Percentiles rank a stretch among this genome's conserved stretches.
These are phyloP conservation scores for Yamadazyma membranifaciens DNA, from an alignment of 1,139 yeast genomes.

Conservation along the genomic window DNA sequence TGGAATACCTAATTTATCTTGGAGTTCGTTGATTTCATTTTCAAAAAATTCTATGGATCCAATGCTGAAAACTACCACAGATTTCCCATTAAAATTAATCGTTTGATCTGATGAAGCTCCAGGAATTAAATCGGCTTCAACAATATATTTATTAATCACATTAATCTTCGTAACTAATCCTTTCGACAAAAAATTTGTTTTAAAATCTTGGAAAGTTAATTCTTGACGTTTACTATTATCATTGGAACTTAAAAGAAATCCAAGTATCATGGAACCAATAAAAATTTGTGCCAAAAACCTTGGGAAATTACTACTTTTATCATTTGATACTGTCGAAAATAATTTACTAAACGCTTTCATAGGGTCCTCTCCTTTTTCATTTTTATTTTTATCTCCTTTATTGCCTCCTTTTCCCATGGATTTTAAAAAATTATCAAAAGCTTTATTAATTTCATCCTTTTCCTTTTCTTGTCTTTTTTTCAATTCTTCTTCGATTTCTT, in stretches of 20 bases:
- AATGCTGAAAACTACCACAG: slow-evolving; percentile 60
- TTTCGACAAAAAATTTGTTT: slow-evolving; percentile 73
- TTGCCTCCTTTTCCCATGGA: slow-evolving; percentile 1
- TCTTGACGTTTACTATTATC: slow-evolving; percentile 20
- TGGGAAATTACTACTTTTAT: background rate
- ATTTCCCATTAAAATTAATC: slow-evolving; percentile 33
- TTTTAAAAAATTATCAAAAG: slow-evolving; percentile 3
- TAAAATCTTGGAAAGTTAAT: slow-evolving; percentile 89
- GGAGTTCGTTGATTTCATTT: slow-evolving; percentile 60
- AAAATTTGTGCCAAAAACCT: background rate
- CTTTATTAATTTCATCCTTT: slow-evolving; percentile 27
- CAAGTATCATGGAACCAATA: background rate
- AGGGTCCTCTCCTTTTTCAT: background rate
- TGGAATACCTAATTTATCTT: slow-evolving; percentile 59
- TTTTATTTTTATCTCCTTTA: slow-evolving; percentile 2
- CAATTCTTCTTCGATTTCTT: slow-evolving; percentile 33
- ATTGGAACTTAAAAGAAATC: background rate
- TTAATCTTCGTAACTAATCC: slow-evolving; percentile 76
- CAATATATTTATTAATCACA: slow-evolving; percentile 77
- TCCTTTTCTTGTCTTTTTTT: slow-evolving; percentile 31
- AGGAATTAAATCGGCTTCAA: slow-evolving; percentile 68
- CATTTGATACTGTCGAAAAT: background rate
- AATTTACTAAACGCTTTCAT: slow-evolving; percentile 2
- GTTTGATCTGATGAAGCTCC: slow-evolving; percentile 50
- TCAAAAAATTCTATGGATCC: slow-evolving; percentile 76